Conservation (phyloP, 768 basidiomycete genomes). For the Psilocybe azurescens region DNA sequence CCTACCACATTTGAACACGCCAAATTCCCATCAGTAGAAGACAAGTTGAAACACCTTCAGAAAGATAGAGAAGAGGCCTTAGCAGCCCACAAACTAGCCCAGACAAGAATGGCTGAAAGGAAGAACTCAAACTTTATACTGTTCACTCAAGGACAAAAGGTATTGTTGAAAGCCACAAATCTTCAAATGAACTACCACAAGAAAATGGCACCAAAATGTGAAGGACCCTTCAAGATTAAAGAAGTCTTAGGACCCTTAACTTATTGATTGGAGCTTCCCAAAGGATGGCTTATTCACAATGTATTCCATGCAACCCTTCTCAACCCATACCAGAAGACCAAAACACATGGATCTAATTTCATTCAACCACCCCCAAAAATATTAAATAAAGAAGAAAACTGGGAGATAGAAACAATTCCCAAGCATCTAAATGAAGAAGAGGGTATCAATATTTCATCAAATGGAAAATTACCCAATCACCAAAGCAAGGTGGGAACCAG, state of each 20-base stretch:
- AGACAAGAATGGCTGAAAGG: conserved; percentile 23
- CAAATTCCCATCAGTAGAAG: conserved; percentile 5
- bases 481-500: no score
- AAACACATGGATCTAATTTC: conserved; percentile 17
- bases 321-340: conserved; percentile 15
- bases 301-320: conserved; percentile 23
- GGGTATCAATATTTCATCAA: no score
- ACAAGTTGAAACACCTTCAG: conserved; percentile 4
- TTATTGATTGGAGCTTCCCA: conserved; percentile 18
- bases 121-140: conserved; percentile 38
- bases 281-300: conserved; percentile 19
- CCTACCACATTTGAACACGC: conserved; percentile 12
- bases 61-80: conserved; percentile 18
- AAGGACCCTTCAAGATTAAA: conserved; percentile 23
- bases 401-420: conserved; percentile 9
- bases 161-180: conserved; percentile 28
- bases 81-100: conserved; percentile 20
- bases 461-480: no score
- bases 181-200: conserved; percentile 16
- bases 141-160: conserved; percentile 38
- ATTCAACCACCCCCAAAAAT: conserved; percentile 14
- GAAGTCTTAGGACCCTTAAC: conserved; percentile 21
- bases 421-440: no score
- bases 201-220: conserved; percentile 14
- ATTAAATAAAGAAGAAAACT: conserved; percentile 19